Conservation (phyloP, 2,329 filamentous ascomycete species). For the Cryphonectria parasitica region DNA sequence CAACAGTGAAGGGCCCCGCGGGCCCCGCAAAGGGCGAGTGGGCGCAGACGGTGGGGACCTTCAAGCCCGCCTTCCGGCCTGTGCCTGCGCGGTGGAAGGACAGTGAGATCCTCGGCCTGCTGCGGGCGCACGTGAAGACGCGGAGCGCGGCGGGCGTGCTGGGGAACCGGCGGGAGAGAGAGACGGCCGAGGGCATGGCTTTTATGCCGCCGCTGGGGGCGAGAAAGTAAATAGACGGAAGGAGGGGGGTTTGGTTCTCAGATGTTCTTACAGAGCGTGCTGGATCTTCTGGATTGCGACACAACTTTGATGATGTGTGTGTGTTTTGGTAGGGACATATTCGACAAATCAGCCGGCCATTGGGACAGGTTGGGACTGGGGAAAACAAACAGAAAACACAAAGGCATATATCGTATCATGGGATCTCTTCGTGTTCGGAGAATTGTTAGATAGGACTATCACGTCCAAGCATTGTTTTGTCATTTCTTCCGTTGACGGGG, state of each 20-base stretch:
- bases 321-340: neutral
- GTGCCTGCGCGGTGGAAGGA: conserved; percentile 85
- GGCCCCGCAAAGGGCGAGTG: conserved; percentile 70
- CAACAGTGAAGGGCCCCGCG: conserved; percentile 35
- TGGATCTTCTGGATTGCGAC: neutral
- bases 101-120: conserved; percentile 75
- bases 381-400: too few species aligned
- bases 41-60: conserved; percentile 94
- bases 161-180: conserved; percentile 41
- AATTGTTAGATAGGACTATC: conserved; percentile 11
- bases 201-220: conserved; percentile 57
- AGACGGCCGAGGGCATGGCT: conserved; percentile 51
- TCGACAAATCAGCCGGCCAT: neutral
- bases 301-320: neutral
- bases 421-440: neutral
- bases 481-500: conserved; percentile 1
- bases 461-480: conserved; percentile 12
- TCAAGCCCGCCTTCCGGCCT: conserved; percentile 90
- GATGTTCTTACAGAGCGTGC: too few species aligned
- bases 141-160: conserved; percentile 64
- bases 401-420: neutral
- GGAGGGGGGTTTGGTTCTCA: neutral
- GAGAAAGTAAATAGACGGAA: conserved; percentile 9
- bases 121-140: conserved; percentile 79
- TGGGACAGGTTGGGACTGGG: neutral